Conservation (phyloP, 1,284 basidiomycete genomes). For the Ganoderma boninense region DNA sequence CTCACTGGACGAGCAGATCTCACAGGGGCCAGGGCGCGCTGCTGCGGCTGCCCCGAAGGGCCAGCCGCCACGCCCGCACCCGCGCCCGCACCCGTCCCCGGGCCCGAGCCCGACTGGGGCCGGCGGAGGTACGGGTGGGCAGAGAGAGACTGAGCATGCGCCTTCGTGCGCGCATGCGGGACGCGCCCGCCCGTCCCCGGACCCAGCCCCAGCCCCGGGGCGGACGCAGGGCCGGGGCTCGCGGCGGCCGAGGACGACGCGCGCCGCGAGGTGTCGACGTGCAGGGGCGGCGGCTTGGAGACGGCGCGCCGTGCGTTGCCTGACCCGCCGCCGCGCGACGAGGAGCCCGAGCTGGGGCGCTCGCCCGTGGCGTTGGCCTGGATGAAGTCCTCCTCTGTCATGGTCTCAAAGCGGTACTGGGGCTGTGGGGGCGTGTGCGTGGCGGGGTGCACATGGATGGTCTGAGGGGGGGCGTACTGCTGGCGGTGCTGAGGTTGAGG, state of each 20-base stretch:
- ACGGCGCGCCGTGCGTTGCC: conserved; percentile 19
- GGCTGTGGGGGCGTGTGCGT: conserved; percentile 25
- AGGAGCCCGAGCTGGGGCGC: conserved; percentile 20
- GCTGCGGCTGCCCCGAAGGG: conserved; percentile 10
- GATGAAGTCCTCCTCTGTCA: conserved; percentile 39
- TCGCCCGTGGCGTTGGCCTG: conserved; percentile 26
- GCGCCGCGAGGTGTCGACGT: conserved; percentile 33
- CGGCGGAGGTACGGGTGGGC: conserved; percentile 41
- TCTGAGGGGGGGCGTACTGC: conserved; percentile 28
- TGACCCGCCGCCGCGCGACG: conserved; percentile 16
- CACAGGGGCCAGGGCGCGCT: conserved; percentile 31
- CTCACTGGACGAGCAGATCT: conserved; percentile 32
- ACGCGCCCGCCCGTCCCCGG: conserved; percentile 33
- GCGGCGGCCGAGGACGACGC: conserved; percentile 23
- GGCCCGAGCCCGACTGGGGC: conserved; percentile 33
- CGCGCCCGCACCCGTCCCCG: conserved; percentile 25
- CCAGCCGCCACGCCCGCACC: conserved; percentile 12
- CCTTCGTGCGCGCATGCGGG: conserved; percentile 32
- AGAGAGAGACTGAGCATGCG: conserved; percentile 25
- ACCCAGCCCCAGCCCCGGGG: conserved; percentile 16
- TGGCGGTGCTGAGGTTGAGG: conserved; percentile 22
- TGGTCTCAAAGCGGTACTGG: conserved; percentile 42
- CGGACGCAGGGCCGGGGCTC: conserved; percentile 32
- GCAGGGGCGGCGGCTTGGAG: conserved; percentile 34
- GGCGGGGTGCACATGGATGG: conserved; percentile 37